Evolutionary conservation across 2,329 filamentous ascomycete genomes (phyloP).

Genomic region (Diaporthe ilicicola): DNA sequence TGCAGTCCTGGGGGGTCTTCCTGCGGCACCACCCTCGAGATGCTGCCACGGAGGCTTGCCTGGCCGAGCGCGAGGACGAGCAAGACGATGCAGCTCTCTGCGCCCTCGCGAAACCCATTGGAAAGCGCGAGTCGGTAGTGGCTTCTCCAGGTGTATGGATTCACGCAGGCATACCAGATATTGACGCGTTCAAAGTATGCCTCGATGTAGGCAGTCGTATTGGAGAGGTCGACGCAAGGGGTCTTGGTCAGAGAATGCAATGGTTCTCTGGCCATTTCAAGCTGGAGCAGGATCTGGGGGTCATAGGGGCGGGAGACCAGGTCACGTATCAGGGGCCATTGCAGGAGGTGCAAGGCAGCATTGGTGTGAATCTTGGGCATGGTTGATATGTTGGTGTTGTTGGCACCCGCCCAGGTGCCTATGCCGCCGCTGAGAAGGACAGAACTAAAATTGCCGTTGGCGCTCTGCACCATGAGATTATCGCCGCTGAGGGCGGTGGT

Average conservation of each 20-base stretch:
- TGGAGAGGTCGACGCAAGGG: constrained; percentile 75
- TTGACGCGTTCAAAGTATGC: constrained; percentile 85
- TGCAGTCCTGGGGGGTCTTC: constrained; percentile 79
- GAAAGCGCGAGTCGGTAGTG: constrained; percentile 80
- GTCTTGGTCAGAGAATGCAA: constrained; percentile 72
- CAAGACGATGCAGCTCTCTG: constrained; percentile 83
- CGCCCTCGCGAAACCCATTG: constrained; percentile 79
- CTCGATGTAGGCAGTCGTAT: constrained; percentile 77
- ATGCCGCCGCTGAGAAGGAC: constrained; percentile 71
- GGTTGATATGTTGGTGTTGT: constrained; percentile 75
- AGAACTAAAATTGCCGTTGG: constrained; percentile 57
- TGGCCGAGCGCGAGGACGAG: constrained; percentile 81
- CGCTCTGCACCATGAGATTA: constrained; percentile 57
- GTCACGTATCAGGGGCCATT: constrained; percentile 83
- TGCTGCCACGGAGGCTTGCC: constrained; percentile 78
- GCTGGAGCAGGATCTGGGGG: constrained; percentile 80
- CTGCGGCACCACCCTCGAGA: constrained; percentile 73
- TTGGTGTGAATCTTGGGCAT: constrained; percentile 89
- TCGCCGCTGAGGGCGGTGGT: constrained; percentile 66
- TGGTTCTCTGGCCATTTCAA: constrained; percentile 83
- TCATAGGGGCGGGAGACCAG: constrained; percentile 81
- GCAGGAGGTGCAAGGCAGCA: constrained; percentile 78
- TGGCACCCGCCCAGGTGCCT: constrained; percentile 74
- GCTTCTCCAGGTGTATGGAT: constrained; percentile 80
- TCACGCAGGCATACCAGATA: constrained; percentile 86